Conservation (phyloP, 371 early-diverging fungal species). For the Dichotomocladium elegans region DNA sequence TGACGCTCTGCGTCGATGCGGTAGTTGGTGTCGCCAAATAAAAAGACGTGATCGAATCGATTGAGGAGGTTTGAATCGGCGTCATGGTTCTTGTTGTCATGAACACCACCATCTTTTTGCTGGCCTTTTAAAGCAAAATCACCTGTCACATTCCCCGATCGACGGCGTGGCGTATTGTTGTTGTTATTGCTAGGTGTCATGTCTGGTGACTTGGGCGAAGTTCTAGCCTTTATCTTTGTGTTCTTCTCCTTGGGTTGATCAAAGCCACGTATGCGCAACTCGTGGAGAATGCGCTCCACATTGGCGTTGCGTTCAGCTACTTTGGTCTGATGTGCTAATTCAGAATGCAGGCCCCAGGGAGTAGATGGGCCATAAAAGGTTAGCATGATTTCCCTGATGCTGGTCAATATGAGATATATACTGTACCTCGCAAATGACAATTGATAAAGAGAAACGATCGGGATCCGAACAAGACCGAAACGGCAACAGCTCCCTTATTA, state of each 20-base stretch:
- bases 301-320: slow-evolving; percentile 35
- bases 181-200: background rate
- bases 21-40: slow-evolving; percentile 83
- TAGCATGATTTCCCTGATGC: background rate
- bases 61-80: slow-evolving; percentile 15
- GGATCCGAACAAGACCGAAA: slow-evolving; percentile 57
- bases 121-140: background rate
- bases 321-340: slow-evolving; percentile 34
- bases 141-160: too few relatives aligned
- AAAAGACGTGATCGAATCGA: slow-evolving; percentile 68
- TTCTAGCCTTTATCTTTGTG: slow-evolving; percentile 5
- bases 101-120: background rate
- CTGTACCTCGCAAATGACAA: slow-evolving; percentile 69
- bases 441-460: slow-evolving; percentile 68
- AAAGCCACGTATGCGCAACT: slow-evolving; percentile 28
- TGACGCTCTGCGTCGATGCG: slow-evolving; percentile 59
- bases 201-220: too few relatives aligned
- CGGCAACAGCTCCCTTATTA: slow-evolving; percentile 80
- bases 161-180: background rate
- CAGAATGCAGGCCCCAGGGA: too few relatives aligned
- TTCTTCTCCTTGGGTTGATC: too few relatives aligned
- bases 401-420: background rate
- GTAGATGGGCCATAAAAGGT: background rate
- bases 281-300: slow-evolving; percentile 31
- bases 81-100: background rate